phyloP scores from a whole-genome alignment of 352 stramenopile genomes.

The Blastocystis sp. region DNA sequence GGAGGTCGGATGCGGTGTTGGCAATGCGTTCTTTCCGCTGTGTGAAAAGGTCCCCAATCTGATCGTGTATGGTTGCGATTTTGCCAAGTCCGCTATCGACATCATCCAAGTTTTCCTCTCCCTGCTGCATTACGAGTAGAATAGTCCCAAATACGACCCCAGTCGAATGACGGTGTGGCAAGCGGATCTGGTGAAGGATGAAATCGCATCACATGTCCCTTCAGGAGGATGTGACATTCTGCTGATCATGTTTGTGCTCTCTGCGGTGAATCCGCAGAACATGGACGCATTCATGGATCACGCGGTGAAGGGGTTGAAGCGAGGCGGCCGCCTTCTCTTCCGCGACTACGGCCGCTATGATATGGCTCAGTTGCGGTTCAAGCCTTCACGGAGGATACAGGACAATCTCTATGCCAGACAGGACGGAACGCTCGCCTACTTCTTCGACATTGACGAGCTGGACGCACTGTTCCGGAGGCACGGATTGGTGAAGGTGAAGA shows the following conservation, averaged over 20 bases:
- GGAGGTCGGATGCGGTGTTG: conserved; percentile 82
- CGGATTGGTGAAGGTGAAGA: conserved; percentile 78
- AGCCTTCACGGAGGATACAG: conserved; percentile 81
- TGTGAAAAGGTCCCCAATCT: conserved; percentile 80
- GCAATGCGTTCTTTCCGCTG: conserved; percentile 81
- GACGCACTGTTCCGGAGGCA: conserved; percentile 71
- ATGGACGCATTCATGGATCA: conserved; percentile 75
- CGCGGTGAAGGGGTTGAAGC: conserved; percentile 62
- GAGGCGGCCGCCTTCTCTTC: conserved; percentile 76
- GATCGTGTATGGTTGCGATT: conserved; percentile 81
- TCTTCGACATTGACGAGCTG: conserved; percentile 75
- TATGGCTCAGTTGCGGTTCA: conserved; percentile 83
- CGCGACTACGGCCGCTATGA: conserved; percentile 84
- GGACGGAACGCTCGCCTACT: conserved; percentile 84
- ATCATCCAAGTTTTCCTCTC: conserved; percentile 77
- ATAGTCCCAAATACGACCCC: conserved; percentile 80
- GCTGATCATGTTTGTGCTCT: conserved; percentile 80
- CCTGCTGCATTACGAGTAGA: conserved; percentile 71
- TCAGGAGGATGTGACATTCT: conserved; percentile 74
- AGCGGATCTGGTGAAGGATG: conserved; percentile 82
- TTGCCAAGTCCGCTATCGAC: conserved; percentile 81
- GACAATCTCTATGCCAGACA: conserved; percentile 85
- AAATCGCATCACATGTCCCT: conserved; percentile 76
- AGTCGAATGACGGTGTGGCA: conserved; percentile 78
- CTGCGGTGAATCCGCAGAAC: conserved; percentile 81